phyloP scores from a whole-genome alignment of 345 rosid species.

The Melastoma malabathricum region DNA sequence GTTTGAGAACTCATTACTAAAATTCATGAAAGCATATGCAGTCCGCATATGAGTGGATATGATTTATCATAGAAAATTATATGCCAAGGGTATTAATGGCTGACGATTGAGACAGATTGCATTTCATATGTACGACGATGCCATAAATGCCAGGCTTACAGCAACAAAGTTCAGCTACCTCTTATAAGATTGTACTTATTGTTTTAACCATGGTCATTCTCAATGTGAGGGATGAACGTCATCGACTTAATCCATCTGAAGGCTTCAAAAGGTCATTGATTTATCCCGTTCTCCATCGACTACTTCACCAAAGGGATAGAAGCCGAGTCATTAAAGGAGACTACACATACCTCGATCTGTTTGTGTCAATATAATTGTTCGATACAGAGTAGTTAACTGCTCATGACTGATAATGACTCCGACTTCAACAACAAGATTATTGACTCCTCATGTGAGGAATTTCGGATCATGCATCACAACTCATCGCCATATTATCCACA shows the following conservation, averaged over 20 bases:
- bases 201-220: too few relatives aligned
- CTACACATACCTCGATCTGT: neutral
- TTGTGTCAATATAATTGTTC: neutral
- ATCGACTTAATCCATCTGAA: slow-evolving; percentile 1
- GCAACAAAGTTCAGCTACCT: too few relatives aligned
- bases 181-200: too few relatives aligned
- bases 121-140: too few relatives aligned
- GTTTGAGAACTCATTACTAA: neutral
- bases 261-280: slow-evolving; percentile 6
- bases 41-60: neutral
- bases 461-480: too few relatives aligned
- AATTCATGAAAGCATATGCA: slow-evolving; percentile 2
- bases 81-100: slow-evolving; percentile 1
- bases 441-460: neutral
- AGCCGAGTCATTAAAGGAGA: neutral
- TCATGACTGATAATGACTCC: too few relatives aligned
- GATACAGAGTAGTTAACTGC: neutral
- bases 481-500: too few relatives aligned
- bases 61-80: neutral
- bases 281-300: slow-evolving; percentile 2
- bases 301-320: slow-evolving; percentile 7
- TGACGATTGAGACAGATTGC: too few relatives aligned
- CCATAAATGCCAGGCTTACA: too few relatives aligned
- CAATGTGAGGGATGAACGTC: too few relatives aligned
- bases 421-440: neutral